Conservation (phyloP, 768 basidiomycete species). For the Tubosaeta sp. region DNA sequence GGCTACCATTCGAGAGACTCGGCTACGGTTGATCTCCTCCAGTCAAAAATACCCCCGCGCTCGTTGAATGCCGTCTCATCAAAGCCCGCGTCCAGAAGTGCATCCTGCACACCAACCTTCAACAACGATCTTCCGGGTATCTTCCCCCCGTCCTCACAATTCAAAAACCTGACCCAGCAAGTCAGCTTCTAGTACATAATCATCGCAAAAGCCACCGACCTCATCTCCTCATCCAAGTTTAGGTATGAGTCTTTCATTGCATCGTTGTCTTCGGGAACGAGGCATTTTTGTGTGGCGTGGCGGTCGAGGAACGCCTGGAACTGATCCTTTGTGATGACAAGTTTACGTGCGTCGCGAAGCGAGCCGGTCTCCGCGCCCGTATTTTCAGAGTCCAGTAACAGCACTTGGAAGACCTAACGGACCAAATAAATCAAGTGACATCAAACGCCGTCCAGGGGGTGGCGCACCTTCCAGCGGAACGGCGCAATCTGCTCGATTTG, state of each 20-base stretch:
- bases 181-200: background rate
- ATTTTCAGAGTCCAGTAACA: constrained; percentile 34
- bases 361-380: constrained; percentile 30
- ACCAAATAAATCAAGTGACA: constrained; percentile 5
- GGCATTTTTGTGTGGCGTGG: constrained; percentile 26
- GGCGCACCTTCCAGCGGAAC: constrained; percentile 37
- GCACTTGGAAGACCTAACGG: constrained; percentile 34
- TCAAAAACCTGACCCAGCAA: constrained; percentile 25
- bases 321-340: constrained; percentile 33
- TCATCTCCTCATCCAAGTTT: constrained; percentile 37
- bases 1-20: constrained; percentile 1
- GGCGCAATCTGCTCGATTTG: constrained; percentile 31
- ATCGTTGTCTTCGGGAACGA: constrained; percentile 38
- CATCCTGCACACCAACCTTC: constrained; percentile 31
- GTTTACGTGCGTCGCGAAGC: constrained; percentile 31
- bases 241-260: constrained; percentile 39
- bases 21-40: constrained; percentile 21
- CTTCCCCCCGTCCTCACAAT: constrained; percentile 34
- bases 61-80: constrained; percentile 29
- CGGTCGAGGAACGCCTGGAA: constrained; percentile 35
- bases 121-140: constrained; percentile 22
- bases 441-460: background rate
- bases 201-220: constrained; percentile 16
- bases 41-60: constrained; percentile 35
- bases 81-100: constrained; percentile 34